Evolutionary conservation across 2,329 filamentous ascomycete species (phyloP).

Genomic region (Chaetomiaceae sp.): DNA sequence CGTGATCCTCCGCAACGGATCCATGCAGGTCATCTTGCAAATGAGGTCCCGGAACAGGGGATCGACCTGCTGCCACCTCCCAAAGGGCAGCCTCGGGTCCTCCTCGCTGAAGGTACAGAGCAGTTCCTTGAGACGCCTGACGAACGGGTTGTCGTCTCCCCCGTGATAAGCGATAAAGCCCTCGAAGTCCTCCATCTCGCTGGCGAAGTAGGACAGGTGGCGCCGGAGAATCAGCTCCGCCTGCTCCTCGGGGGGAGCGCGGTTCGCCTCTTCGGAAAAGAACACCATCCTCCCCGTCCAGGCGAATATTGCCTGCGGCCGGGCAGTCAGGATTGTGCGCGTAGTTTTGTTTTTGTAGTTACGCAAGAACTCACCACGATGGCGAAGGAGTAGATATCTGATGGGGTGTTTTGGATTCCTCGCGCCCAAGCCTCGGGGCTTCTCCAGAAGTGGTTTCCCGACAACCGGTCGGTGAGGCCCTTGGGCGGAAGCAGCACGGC

Average conservation of each 20-base stretch:
- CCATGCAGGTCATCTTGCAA: constrained; percentile 20
- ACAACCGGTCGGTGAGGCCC: constrained; percentile 19
- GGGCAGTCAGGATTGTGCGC: constrained; percentile 4
- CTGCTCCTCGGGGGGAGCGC: constrained; percentile 17
- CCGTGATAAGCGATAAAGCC: constrained; percentile 18
- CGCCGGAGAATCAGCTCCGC: constrained; percentile 18
- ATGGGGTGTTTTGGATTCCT: constrained; percentile 18
- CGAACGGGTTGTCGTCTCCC: constrained; percentile 14
- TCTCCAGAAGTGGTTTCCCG: constrained; percentile 19
- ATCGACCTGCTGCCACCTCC: constrained; percentile 13
- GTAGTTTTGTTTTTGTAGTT: constrained; percentile 1
- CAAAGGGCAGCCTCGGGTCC: constrained; percentile 15
- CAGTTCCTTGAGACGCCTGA: constrained; percentile 13
- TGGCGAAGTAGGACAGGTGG: constrained; percentile 21
- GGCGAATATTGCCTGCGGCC: constrained; percentile 17
- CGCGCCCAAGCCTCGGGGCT: constrained; percentile 19
- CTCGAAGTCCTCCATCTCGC: constrained; percentile 16
- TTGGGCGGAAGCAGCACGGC: constrained; percentile 17
- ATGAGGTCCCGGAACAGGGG: constrained; percentile 16
- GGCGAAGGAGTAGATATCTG: constrained; percentile 19
- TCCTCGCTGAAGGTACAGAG: constrained; percentile 11
- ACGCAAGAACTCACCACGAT: constrained; percentile 16
- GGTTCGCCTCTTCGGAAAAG: constrained; percentile 16
- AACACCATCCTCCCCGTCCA: constrained; percentile 21
- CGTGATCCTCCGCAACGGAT: constrained; percentile 18